Base-by-base conservation (phyloP, 208 protist genomes). In the Crithidia thermophila region DNA sequence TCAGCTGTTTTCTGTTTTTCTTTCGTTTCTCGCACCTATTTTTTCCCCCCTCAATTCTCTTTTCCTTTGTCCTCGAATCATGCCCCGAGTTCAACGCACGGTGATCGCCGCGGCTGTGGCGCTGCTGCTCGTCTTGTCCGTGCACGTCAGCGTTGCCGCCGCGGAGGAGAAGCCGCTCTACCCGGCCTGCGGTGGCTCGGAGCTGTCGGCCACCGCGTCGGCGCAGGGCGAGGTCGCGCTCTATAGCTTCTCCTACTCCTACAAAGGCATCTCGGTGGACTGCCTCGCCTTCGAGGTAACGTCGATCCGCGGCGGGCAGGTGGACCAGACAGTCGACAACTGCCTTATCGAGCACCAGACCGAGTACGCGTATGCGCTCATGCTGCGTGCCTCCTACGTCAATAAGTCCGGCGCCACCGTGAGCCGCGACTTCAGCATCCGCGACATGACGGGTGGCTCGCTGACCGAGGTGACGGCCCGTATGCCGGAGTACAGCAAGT, bases 211-310 rank as follows among this genome's bases (percentile, higher is more conserved):
- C 3, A 58, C 53, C 9, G 80, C 75, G 18, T 21, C n/a, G 1
- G 52, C 76, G 10, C 50, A 66, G 28, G 49, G 23, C 18, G 62
- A 73, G 40, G 25, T 45, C 14, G 78, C 64, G 10, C 33, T 94
- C 6, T 23, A 60, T 30, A 50, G 0, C 34, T 61, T 85, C 46
- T 27, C 25, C 23, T 43, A 40, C 36, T 34, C 39, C 9, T 14
- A 28, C 25, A 30, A 21, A 14, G 52, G 62, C 20, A 1, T 91
- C 23, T 66, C 67, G n/a, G 25, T 94, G 21, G 36, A 47, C 23
- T 94, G 88, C 62, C 65, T 94, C 47, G 82, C 85, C 5, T 86
- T 83, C 55, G 85, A 94, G 52, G 77, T 94, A 18, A 75, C 53
- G 2, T 87, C 78, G 11, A 43, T 83, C 4, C 68, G 28, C 33